Evolutionary conservation across 352 stramenopile species (phyloP).

Genomic region (Globisporangium alternatum): DNA sequence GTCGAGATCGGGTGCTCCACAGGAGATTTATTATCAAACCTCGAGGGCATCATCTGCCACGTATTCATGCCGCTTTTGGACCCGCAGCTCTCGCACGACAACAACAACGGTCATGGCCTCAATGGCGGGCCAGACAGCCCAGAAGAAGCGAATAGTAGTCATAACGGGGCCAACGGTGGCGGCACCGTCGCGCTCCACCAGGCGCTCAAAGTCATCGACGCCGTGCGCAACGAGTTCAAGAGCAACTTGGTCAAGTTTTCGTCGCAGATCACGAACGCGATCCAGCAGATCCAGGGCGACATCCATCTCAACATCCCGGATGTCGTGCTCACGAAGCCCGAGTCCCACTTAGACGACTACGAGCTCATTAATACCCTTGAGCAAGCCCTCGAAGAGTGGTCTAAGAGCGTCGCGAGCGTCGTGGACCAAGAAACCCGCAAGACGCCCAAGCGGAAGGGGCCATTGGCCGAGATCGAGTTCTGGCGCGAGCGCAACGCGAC

Average conservation of each 20-base stretch:
- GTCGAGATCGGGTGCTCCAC: constrained; percentile 88
- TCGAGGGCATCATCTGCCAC: constrained; percentile 85
- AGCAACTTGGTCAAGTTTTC: constrained; percentile 92
- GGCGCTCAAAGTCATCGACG: constrained; percentile 79
- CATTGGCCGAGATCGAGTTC: constrained; percentile 95
- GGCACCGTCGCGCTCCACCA: constrained; percentile 26
- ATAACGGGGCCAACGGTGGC: neutral
- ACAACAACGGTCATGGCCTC: constrained; percentile 11
- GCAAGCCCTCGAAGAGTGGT: constrained; percentile 91
- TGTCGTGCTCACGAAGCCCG: constrained; percentile 86
- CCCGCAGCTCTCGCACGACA: constrained; percentile 47
- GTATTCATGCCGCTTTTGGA: constrained; percentile 89
- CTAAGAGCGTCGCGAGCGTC: constrained; percentile 85
- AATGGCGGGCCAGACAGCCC: neutral
- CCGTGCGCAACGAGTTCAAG: constrained; percentile 86
- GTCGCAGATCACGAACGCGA: constrained; percentile 90
- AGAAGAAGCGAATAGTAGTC: neutral
- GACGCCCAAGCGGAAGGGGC: constrained; percentile 84
- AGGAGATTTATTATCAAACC: constrained; percentile 77
- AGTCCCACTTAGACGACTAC: constrained; percentile 83
- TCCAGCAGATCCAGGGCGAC: constrained; percentile 93
- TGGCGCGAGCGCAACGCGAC: constrained; percentile 94
- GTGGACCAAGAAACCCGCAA: constrained; percentile 91
- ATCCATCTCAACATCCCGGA: constrained; percentile 92
- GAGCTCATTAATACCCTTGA: constrained; percentile 89